Evolutionary conservation across 306 rosid species (phyloP), one percentile per base, ranked within the genome.

Genomic region (Castanea mollissima): DNA sequence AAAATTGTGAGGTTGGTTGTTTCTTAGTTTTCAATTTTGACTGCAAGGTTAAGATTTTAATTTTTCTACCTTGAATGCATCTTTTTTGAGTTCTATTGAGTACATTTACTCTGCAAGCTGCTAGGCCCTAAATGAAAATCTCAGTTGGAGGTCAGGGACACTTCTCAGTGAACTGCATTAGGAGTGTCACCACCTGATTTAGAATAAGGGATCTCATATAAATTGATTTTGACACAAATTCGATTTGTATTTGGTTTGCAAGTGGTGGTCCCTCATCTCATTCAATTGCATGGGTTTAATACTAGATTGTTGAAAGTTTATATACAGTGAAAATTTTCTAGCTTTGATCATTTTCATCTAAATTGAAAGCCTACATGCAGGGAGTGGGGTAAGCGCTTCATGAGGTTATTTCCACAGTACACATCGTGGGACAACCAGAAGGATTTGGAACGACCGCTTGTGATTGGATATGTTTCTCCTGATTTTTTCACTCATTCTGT

Each of bases 401-500:
- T 89, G 97, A 86, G 90, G 88, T 82, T 95, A 79, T 93, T 76
- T 86, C 85, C 87, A 65, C 99, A 87, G 51, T 79, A 84, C 87
- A 79, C 93, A 71, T 86, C 92, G 38, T 95, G 99, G 98, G 94
- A 87, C 75, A 95, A 95, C 86, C 54, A 88, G 19, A 95, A 91
- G 89, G 97, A 95, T 59, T 96, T 94, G 16, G 96, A 95, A 5
- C 96, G 99, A 34, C 91, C 97, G 73, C 92, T 95, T 72, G 87
- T 95, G 76, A 91, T 95, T 74, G 99, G 99, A 91, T 95, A 95
- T 55, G 88, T 95, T 20, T 95, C 99, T 79, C 99, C 99, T 3
- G 99, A 95, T 85, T 95, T 93, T 89, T 95, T 95, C 82, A 95
- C 99, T 38, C 99, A 95, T 80, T 95, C 99, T 12, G 99, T 95